Percentiles rank a stretch among this genome's conserved stretches.
Conservation (phyloP, 2,329 filamentous ascomycete species). For the Samsoniella hepiali region DNA sequence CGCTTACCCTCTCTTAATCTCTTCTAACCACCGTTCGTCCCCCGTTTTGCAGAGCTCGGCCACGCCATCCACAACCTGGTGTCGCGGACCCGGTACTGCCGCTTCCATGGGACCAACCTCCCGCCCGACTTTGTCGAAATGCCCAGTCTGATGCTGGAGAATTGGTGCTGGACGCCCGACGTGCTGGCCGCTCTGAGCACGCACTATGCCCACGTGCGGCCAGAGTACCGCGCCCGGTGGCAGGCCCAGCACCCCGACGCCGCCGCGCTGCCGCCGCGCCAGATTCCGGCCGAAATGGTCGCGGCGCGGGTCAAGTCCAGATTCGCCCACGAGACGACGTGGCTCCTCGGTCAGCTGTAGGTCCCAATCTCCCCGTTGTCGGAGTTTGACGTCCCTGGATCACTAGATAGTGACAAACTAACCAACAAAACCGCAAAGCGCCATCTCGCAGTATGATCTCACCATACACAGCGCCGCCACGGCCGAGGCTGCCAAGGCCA, state of each 20-base stretch:
- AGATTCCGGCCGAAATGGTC: slow-evolving; percentile 11
- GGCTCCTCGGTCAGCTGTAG: slow-evolving; percentile 1
- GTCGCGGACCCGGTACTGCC: slow-evolving; percentile 11
- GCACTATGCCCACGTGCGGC: slow-evolving; percentile 14
- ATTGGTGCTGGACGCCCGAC: slow-evolving; percentile 20
- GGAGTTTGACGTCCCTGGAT: neutral
- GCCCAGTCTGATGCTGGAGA: slow-evolving; percentile 20
- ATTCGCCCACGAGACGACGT: neutral
- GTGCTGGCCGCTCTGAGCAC: slow-evolving; percentile 10
- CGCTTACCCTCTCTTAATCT: too few relatives aligned
- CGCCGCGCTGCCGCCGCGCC: neutral
- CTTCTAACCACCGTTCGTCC: neutral
- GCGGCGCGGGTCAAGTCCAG: slow-evolving; percentile 3
- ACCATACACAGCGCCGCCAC: slow-evolving; percentile 13
- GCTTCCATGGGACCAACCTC: slow-evolving; percentile 12
- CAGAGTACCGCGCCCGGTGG: slow-evolving; percentile 11
- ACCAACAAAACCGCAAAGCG: neutral
- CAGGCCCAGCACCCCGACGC: neutral
- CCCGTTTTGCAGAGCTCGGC: slow-evolving; percentile 19
- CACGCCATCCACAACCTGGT: slow-evolving; percentile 22
- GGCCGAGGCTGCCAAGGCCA: neutral
- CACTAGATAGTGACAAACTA: neutral
- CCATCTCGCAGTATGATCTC: slow-evolving; percentile 17
- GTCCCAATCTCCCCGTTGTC: neutral
- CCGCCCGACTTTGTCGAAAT: slow-evolving; percentile 21